phyloP scores from a whole-genome alignment of 352 stramenopile genomes.

The Globisporangium apiculatum region DNA sequence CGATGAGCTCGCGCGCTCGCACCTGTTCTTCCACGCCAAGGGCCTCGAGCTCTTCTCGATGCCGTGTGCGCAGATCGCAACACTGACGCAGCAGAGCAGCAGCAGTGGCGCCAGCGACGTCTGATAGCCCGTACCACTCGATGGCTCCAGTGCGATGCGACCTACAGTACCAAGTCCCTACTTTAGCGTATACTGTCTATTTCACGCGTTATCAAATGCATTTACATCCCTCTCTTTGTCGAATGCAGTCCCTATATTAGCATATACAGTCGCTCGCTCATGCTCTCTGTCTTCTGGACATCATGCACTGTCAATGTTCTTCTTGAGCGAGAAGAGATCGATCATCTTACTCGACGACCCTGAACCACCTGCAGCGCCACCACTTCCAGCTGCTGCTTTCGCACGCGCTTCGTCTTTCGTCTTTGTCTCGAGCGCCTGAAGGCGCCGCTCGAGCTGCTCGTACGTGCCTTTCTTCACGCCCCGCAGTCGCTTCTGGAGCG shows the following conservation, averaged over 20 bases:
- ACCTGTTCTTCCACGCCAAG: slow-evolving; percentile 74
- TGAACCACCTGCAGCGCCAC: background rate
- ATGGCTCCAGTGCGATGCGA: no score
- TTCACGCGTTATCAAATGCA: no score
- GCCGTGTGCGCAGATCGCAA: slow-evolving; percentile 37
- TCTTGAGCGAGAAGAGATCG: slow-evolving; percentile 48
- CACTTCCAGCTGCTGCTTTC: slow-evolving; percentile 11
- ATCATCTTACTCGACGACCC: slow-evolving; percentile 18
- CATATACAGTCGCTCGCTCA: no score
- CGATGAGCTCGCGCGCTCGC: slow-evolving; percentile 58
- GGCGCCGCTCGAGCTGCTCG: slow-evolving; percentile 61
- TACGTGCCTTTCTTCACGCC: slow-evolving; percentile 74
- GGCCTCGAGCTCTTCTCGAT: slow-evolving; percentile 59
- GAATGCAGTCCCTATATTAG: no score
- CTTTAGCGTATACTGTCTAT: no score
- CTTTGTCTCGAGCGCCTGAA: slow-evolving; percentile 59
- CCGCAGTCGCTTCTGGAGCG: slow-evolving; percentile 74
- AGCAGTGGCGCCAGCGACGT: no score
- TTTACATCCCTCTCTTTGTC: no score
- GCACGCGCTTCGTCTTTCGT: slow-evolving; percentile 32
- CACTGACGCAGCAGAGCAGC: no score
- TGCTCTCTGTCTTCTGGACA: no score
- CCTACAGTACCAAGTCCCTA: no score
- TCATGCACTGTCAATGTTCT: slow-evolving; percentile 17
- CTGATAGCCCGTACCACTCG: no score